A percentile compares a stretch with the other conserved stretches of the same genome.
Conservation (phyloP, 176 grass and related monocot species). For the Carex myosuroides region DNA sequence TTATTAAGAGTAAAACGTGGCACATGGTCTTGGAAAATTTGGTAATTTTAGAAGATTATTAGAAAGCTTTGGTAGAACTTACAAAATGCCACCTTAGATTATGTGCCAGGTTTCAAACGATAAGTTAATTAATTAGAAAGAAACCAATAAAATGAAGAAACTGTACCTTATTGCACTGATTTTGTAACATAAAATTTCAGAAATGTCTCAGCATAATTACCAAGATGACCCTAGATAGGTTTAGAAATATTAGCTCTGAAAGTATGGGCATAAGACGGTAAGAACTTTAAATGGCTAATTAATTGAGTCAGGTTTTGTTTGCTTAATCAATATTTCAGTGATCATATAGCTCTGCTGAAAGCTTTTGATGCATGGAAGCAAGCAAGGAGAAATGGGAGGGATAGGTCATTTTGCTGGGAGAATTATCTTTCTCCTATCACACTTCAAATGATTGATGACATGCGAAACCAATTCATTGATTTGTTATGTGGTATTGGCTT, state of each 20-base stretch:
- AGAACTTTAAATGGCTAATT: constrained; percentile 12
- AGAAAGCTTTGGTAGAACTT: neutral
- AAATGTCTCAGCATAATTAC: neutral
- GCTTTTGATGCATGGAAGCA: constrained; percentile 89
- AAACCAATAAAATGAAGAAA: neutral
- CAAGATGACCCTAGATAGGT: neutral
- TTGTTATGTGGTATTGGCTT: constrained; percentile 89
- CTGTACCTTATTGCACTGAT: neutral
- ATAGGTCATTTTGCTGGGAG: constrained; percentile 88
- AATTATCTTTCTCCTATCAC: constrained; percentile 77
- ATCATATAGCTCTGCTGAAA: constrained; percentile 83
- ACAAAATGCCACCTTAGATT: neutral
- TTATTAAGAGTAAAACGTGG: neutral
- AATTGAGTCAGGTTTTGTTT: constrained; percentile 5
- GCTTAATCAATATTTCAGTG: constrained; percentile 40
- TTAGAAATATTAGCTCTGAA: neutral
- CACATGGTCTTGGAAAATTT: neutral
- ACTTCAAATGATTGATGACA: constrained; percentile 93
- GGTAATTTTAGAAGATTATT: neutral
- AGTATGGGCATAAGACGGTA: neutral
- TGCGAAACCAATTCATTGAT: constrained; percentile 90
- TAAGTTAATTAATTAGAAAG: neutral
- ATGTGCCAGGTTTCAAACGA: neutral
- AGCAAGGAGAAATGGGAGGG: constrained; percentile 58
- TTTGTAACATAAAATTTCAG: neutral